A percentile compares a stretch with the other conserved stretches of the same genome.
phyloP scores from a whole-genome alignment of 805 yeast genomes.

The Candida tallmaniae region DNA sequence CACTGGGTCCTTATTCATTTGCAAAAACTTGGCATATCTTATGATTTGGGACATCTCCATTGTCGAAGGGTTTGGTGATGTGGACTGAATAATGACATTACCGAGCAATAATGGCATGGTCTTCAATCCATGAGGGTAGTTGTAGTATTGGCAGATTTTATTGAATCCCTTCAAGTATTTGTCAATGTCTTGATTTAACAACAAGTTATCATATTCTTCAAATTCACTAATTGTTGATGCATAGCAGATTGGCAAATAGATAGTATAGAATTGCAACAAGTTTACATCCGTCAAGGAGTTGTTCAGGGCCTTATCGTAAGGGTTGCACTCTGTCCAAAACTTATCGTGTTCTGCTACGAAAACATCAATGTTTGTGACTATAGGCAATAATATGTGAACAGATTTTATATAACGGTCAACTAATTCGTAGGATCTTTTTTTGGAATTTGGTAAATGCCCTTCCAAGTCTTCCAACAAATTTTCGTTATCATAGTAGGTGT shows the following conservation, averaged over 20 bases:
- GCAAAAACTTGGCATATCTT: conserved; percentile 51
- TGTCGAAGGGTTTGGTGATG: conserved; percentile 52
- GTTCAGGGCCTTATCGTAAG: conserved; percentile 11
- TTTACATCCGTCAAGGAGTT: conserved; percentile 28
- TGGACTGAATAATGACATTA: conserved; percentile 47
- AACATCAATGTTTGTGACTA: conserved; percentile 42
- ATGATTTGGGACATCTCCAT: conserved; percentile 54
- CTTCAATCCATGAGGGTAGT: conserved; percentile 46
- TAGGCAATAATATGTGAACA: conserved; percentile 53
- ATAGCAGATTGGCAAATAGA: conserved; percentile 50
- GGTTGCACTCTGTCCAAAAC: conserved; percentile 40
- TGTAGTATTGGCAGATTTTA: conserved; percentile 45
- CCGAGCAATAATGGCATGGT: conserved; percentile 40
- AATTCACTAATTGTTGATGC: conserved; percentile 58
- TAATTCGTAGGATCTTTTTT: conserved; percentile 42
- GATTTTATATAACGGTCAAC: conserved; percentile 46
- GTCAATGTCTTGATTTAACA: conserved; percentile 45
- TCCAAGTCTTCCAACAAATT: conserved; percentile 32
- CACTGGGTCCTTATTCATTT: conserved; percentile 59
- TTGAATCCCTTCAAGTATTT: conserved; percentile 46
- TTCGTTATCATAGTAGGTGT: conserved; percentile 32
- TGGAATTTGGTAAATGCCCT: conserved; percentile 41
- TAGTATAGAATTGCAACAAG: conserved; percentile 41
- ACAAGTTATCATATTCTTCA: conserved; percentile 49
- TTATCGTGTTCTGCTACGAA: conserved; percentile 43